Conservation (phyloP, 129 eudicot genomes). For the Centaurea solstitialis region DNA sequence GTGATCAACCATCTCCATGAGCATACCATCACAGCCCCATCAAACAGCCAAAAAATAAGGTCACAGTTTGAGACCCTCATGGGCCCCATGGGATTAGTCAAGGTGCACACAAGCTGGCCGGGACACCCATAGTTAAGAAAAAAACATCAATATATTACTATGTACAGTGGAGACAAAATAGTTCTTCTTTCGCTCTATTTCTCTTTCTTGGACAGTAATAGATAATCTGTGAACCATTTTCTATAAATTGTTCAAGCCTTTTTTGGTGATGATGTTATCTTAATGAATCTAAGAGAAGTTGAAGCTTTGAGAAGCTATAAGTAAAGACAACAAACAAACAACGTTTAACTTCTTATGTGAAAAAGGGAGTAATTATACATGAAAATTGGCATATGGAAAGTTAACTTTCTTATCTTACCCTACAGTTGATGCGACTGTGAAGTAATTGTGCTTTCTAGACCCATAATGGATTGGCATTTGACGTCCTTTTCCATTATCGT, state of each 20-base stretch:
- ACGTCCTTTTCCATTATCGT: conserved; percentile 85
- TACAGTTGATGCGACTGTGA: conserved; percentile 86
- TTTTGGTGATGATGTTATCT: neutral
- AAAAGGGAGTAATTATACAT: neutral
- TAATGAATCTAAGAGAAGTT: neutral
- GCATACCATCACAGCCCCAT: too few species aligned
- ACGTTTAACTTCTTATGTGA: neutral
- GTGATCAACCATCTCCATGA: neutral
- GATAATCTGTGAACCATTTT: neutral
- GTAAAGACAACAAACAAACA: neutral
- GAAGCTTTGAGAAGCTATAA: neutral
- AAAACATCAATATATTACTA: neutral
- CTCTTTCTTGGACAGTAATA: neutral
- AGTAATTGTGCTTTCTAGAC: conserved; percentile 70
- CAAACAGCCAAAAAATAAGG: too few species aligned
- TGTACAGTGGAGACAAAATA: neutral
- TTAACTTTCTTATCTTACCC: conserved; percentile 51
- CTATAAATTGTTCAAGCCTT: neutral
- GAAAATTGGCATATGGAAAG: neutral
- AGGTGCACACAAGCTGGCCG: too few species aligned
- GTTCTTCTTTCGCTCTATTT: too few species aligned
- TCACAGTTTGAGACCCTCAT: too few species aligned
- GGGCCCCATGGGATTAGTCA: neutral
- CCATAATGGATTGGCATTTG: conserved; percentile 98
- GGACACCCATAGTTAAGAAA: neutral